Base-by-base conservation (phyloP, 2,329 filamentous ascomycete species). In the Westerdykella aurantiaca region DNA sequence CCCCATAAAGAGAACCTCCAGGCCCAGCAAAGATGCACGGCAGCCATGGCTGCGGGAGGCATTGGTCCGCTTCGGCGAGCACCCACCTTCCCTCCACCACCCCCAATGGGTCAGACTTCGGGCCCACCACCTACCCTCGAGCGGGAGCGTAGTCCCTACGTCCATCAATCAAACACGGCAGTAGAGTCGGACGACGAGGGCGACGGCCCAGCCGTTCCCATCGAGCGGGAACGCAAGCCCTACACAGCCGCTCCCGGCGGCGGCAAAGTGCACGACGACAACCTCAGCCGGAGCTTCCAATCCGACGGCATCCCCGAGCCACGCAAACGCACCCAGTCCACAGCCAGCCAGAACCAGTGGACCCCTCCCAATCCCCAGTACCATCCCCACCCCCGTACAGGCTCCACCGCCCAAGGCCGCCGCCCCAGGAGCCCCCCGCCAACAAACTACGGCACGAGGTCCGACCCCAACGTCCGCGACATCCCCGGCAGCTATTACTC, bases 201-300 rank as follows among this genome's bases (percentile, higher is more conserved):
- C 12, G 61, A 63, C 5, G 55, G 60, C 1, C 61, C 68, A 0
- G 58, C 70, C 0, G 69, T 74, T 1, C 78, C 78, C 1, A 77
- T 85, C 38, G 82, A 86, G 56, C 77, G 82, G 5, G 78, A 85
- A 54, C 71, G 82, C 31, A 79, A 85, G 47, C 82, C 82, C 0
- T 86, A 85, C 55, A 70, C 67, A 21, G 77, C 76, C 1, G 75
- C 77, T 18, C 79, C 80, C 13, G 80, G 80, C 9, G 70, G 67
- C 21, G 81, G 80, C 6, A 84, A 81, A 58, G 60, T 71, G 3
- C 77, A 81, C 46, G 71, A 74, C 1, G 61, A 67, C 18, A 52
- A 57, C 5, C 51, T 48, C 31, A 56, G 45, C 21, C 47, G 51
- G n/a, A 57, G 55, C 39, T 34, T 54, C n/a, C 47, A 61, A 13